Evolutionary conservation across 257 asterid species (phyloP), one percentile per base, ranked within the genome.

Genomic region (Gentiana straminea): DNA sequence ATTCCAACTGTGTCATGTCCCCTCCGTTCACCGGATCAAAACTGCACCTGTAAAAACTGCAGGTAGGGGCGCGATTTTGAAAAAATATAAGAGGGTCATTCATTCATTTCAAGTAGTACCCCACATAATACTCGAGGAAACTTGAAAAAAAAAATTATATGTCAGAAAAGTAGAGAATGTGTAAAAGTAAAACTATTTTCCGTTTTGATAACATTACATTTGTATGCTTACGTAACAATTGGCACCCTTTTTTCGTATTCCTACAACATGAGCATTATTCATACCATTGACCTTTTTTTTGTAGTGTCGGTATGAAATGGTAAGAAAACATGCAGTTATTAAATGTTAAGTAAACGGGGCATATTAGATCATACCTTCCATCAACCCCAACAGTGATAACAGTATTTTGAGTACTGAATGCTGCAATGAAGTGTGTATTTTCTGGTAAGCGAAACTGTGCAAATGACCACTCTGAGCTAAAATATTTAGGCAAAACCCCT

Each of bases 381-480:
- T 86, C 89, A 78, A 75, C 66, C 80, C 96, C 89, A 49, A 77
- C 73, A 47, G 78, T 72, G 52, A 79, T 55, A 60, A 90, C 73
- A 49, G 85, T 60, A 69, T 86, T 84, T 63, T 80, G 94, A 75
- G 94, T 67, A 68, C 84, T 84, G 73, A 90, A 86, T 54, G 95
- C 83, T 63, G 90, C 77, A 58, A 77, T 80, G 73, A 80, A 84
- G 51, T 68, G 86, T 63, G 91, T 77, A 65, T 64, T 61, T 52
- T 80, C 96, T 15, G 94, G 84, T 73, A 86, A 74, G 76, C 75
- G 97, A 49, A 84, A 80, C 81, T 81, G 97, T 61, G 96, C 94
- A 79, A 90, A 86, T 52, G 97, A 90, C 97, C 97, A 86, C 67
- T 86, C 97, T 35, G 97, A 90, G 80, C 97, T 86, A 72, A 90